These are phyloP conservation scores for Rhodotorula glutinis DNA, from an alignment of 1,284 basidiomycete genomes.

Conservation along the genomic window DNA sequence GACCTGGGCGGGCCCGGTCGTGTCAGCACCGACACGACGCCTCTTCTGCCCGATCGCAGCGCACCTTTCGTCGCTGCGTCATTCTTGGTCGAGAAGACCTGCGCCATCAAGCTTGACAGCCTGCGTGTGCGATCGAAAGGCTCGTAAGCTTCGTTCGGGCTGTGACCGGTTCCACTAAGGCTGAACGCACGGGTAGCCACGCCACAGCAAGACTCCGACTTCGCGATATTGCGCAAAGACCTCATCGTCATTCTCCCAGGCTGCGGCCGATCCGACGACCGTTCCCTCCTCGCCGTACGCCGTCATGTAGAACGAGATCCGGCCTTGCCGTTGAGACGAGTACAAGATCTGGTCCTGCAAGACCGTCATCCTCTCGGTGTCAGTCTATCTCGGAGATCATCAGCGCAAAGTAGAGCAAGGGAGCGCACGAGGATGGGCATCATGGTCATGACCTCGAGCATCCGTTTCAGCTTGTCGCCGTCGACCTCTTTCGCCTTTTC, in stretches of 20 bases:
- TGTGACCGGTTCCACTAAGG: constrained; percentile 7
- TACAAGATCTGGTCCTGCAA: constrained; percentile 35
- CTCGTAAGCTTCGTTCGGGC: constrained; percentile 28
- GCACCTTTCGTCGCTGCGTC: constrained; percentile 80
- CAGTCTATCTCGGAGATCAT: neutral
- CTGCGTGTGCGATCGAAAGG: constrained; percentile 49
- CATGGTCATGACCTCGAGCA: constrained; percentile 30
- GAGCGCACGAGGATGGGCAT: constrained; percentile 19
- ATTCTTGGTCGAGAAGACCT: constrained; percentile 80
- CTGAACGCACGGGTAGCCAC: constrained; percentile 60
- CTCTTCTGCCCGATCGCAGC: constrained; percentile 49
- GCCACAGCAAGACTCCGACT: constrained; percentile 82
- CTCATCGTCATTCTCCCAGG: constrained; percentile 76
- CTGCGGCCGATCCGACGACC: constrained; percentile 84
- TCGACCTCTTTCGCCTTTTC: constrained; percentile 8
- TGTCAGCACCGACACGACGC: neutral
- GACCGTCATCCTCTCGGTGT: neutral
- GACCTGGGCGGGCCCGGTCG: constrained; percentile 48
- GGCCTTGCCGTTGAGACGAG: constrained; percentile 35
- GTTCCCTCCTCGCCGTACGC: constrained; percentile 59
- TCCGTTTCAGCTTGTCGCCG: constrained; percentile 15
- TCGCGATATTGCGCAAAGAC: constrained; percentile 57
- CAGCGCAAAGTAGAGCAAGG: neutral
- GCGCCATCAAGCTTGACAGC: constrained; percentile 62
- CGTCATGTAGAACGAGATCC: constrained; percentile 55